phyloP scores from a whole-genome alignment of 1,284 basidiomycete genomes.

The Ceratobasidium sp. region DNA sequence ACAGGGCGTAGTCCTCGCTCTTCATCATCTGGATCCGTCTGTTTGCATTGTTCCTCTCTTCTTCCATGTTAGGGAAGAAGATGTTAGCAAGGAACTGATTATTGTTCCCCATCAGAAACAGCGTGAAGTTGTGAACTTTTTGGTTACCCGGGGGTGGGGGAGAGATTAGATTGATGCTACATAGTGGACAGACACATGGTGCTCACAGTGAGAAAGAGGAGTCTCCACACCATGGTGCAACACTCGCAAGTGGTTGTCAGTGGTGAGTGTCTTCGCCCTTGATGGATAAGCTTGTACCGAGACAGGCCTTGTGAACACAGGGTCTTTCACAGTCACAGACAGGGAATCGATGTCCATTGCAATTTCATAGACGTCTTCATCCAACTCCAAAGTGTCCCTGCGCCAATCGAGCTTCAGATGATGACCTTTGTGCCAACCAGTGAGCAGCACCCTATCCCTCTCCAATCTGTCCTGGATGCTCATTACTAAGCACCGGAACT shows the following conservation, averaged over 20 bases:
- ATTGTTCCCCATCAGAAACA: background rate
- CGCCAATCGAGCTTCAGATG: background rate
- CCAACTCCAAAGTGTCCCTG: background rate
- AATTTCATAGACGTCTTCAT: background rate
- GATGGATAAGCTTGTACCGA: background rate
- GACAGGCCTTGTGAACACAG: background rate
- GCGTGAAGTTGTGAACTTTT: constrained; percentile 20
- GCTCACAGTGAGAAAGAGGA: background rate
- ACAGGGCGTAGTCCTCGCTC: background rate
- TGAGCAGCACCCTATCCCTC: background rate
- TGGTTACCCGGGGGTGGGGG: too few relatives aligned
- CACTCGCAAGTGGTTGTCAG: background rate
- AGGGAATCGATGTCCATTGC: background rate
- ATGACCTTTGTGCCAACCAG: background rate
- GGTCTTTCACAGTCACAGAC: background rate
- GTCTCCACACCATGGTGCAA: background rate
- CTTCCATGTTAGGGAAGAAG: constrained; percentile 1
- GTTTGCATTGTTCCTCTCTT: background rate
- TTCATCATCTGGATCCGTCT: background rate
- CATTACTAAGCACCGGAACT: background rate
- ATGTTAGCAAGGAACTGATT: constrained; percentile 7
- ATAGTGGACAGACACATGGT: background rate
- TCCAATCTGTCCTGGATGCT: background rate
- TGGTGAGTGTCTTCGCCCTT: background rate
- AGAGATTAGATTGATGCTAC: background rate